Evolutionary conservation across 2,329 filamentous ascomycete species (phyloP).

Genomic region (Xylariaceae sp.): DNA sequence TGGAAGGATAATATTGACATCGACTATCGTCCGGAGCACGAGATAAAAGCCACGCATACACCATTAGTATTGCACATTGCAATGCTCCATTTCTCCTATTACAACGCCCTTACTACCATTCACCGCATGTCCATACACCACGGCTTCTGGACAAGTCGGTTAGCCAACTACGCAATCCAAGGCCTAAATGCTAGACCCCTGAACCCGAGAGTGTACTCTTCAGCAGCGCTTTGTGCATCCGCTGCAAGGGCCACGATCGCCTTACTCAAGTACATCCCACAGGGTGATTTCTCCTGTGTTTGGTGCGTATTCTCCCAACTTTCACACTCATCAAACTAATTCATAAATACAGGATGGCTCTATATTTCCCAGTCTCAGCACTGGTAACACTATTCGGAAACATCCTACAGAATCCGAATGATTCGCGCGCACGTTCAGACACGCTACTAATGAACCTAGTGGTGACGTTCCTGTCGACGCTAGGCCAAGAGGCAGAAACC

Average conservation of each 20-base stretch:
- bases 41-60: slow-evolving; percentile 91
- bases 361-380: slow-evolving; percentile 96
- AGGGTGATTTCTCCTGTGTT: slow-evolving; percentile 92
- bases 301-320: slow-evolving; percentile 69
- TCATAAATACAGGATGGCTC: slow-evolving; percentile 70
- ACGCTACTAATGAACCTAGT: slow-evolving; percentile 91
- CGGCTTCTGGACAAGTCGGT: slow-evolving; percentile 94
- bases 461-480: slow-evolving; percentile 86
- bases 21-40: slow-evolving; percentile 95
- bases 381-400: slow-evolving; percentile 96
- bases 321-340: not conserved
- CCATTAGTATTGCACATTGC: slow-evolving; percentile 94
- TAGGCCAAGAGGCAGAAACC: slow-evolving; percentile 88
- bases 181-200: slow-evolving; percentile 88
- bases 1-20: slow-evolving; percentile 97
- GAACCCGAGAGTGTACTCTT: slow-evolving; percentile 94
- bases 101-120: slow-evolving; percentile 96
- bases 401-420: slow-evolving; percentile 92
- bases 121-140: slow-evolving; percentile 98
- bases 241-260: slow-evolving; percentile 93
- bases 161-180: slow-evolving; percentile 95
- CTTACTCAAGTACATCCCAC: slow-evolving; percentile 92
- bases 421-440: slow-evolving; percentile 86
- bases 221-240: slow-evolving; percentile 88
- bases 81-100: slow-evolving; percentile 94